phyloP scores from a whole-genome alignment of 2,329 filamentous ascomycete genomes.

The Proliferodiscus dingleyae region DNA sequence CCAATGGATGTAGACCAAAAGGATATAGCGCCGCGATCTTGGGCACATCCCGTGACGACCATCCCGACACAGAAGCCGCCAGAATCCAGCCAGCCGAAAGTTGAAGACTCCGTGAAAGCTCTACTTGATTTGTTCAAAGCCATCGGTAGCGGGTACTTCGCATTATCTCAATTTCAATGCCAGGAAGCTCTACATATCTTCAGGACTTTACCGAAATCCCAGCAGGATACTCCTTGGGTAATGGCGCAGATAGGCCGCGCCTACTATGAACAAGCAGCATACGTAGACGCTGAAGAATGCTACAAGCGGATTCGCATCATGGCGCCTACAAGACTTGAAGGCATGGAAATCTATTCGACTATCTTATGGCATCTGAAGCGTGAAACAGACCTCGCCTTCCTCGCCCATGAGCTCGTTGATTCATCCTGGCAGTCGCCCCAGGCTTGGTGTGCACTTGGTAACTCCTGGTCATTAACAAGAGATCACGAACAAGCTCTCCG shows the following conservation, averaged over 20 bases:
- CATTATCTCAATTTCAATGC: conserved; percentile 74
- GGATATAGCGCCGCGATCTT: conserved; percentile 40
- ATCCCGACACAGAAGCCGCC: conserved; percentile 25
- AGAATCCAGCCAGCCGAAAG: conserved; percentile 52
- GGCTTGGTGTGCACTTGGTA: conserved; percentile 93
- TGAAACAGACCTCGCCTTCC: conserved; percentile 84
- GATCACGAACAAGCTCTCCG: conserved; percentile 93
- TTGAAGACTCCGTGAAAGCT: conserved; percentile 71
- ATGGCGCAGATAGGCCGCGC: conserved; percentile 85
- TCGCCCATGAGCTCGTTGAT: conserved; percentile 87
- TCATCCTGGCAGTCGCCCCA: conserved; percentile 84
- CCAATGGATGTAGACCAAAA: conserved; percentile 65
- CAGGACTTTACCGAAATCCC: conserved; percentile 61
- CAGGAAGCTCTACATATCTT: conserved; percentile 72
- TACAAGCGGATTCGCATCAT: conserved; percentile 76
- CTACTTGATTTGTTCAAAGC: conserved; percentile 78
- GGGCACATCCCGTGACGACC: conserved; percentile 26
- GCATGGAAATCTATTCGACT: conserved; percentile 98
- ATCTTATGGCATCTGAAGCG: conserved; percentile 98
- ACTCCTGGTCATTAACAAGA: conserved; percentile 85
- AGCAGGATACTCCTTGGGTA: conserved; percentile 91
- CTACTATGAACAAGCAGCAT: conserved; percentile 84
- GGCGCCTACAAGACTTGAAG: conserved; percentile 77
- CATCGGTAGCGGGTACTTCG: conserved; percentile 74
- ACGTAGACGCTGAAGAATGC: conserved; percentile 79